Conservation (phyloP, 768 basidiomycete species). For the Cubamyces sp. region DNA sequence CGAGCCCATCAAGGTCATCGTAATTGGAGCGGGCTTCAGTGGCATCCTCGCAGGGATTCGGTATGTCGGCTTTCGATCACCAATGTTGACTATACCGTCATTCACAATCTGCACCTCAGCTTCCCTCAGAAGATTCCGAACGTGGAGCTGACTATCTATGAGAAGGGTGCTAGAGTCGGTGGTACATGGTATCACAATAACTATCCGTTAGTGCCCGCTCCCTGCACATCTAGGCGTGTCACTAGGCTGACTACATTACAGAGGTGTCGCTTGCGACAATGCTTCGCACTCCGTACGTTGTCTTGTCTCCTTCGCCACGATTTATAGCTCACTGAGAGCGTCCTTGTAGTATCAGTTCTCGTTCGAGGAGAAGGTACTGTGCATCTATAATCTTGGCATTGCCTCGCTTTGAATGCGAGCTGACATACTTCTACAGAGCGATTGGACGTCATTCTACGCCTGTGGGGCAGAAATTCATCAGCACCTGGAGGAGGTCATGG, state of each 20-base stretch:
- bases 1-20: constrained; percentile 56
- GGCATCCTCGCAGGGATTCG: constrained; percentile 64
- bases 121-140: constrained; percentile 42
- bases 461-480: constrained; percentile 60
- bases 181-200: constrained; percentile 62
- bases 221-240: neutral
- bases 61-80: constrained; percentile 30
- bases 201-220: constrained; percentile 40
- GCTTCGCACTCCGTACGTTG: constrained; percentile 55
- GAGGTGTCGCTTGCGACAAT: constrained; percentile 64
- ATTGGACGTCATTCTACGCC: constrained; percentile 67
- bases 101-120: neutral
- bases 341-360: constrained; percentile 56
- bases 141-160: constrained; percentile 56
- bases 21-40: constrained; percentile 63
- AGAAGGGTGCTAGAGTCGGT: constrained; percentile 42
- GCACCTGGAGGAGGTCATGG: constrained; percentile 56
- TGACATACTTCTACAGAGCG: constrained; percentile 41
- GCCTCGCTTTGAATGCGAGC: no score
- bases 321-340: neutral
- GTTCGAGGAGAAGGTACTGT: constrained; percentile 53
- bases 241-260: no score
- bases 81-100: no score
- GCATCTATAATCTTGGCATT: no score
- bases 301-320: neutral